These are phyloP conservation scores for Candida awuae DNA, from an alignment of 805 yeast genomes.

Conservation along the genomic window DNA sequence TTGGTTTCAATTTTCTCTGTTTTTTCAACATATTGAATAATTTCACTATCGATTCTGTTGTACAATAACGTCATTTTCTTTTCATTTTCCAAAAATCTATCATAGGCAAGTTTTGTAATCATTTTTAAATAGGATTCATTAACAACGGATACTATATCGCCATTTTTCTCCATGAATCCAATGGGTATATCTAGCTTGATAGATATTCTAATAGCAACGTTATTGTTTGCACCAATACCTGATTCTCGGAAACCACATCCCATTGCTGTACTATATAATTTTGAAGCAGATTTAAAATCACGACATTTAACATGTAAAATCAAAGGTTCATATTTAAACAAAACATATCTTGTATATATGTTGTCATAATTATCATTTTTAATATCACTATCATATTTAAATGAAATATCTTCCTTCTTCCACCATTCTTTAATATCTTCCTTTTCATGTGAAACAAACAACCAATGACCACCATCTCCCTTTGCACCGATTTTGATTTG, in stretches of 20 bases:
- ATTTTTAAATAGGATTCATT: conserved; percentile 41
- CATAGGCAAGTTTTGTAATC: conserved; percentile 47
- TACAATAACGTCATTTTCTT: conserved; percentile 45
- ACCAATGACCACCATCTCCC: conserved; percentile 80
- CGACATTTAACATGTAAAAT: conserved; percentile 80
- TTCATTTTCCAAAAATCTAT: conserved; percentile 60
- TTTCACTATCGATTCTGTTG: conserved; percentile 33
- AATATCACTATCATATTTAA: conserved; percentile 3
- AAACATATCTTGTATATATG: conserved; percentile 45
- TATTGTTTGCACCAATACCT: conserved; percentile 72
- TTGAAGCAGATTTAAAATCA: conserved; percentile 47
- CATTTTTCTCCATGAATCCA: conserved; percentile 40
- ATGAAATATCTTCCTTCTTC: conserved; percentile 21
- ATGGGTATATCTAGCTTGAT: conserved; percentile 72
- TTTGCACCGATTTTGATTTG: conserved; percentile 61
- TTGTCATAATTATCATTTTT: neutral
- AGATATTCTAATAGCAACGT: conserved; percentile 72
- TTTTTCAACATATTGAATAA: conserved; percentile 6
- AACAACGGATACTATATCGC: conserved; percentile 36
- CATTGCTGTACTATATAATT: conserved; percentile 64
- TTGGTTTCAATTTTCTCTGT: conserved; percentile 36
- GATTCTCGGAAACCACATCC: conserved; percentile 80
- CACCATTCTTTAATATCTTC: conserved; percentile 43
- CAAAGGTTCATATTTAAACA: conserved; percentile 79
- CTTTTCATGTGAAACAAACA: conserved; percentile 67